phyloP scores from a whole-genome alignment of 148 eudicot genomes.

The Agrostemma githago region DNA sequence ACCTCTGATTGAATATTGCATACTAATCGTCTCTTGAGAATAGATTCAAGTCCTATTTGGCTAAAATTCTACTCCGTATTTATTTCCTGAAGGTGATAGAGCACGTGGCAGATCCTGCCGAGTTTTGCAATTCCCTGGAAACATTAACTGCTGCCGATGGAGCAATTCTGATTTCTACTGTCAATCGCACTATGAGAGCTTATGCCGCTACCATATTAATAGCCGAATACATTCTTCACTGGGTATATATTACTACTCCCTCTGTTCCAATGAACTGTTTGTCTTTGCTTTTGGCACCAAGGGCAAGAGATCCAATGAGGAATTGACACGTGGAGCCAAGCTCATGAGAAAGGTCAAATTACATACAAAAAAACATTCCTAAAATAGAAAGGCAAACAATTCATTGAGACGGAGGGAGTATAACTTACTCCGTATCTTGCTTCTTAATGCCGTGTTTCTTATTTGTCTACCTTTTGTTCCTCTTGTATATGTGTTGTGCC shows the following conservation, averaged over 20 bases:
- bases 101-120: constrained; percentile 89
- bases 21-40: neutral
- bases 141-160: constrained; percentile 67
- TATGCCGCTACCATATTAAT: constrained; percentile 72
- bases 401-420: too few species aligned
- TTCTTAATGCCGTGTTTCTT: neutral
- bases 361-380: too few species aligned
- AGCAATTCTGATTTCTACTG: constrained; percentile 78
- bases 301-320: too few species aligned
- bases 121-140: constrained; percentile 83
- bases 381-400: too few species aligned
- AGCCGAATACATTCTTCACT: constrained; percentile 80
- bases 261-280: too few species aligned
- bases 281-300: too few species aligned
- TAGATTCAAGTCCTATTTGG: neutral
- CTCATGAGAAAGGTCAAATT: too few species aligned
- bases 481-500: neutral
- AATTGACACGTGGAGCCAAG: too few species aligned
- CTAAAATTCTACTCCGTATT: neutral
- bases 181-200: constrained; percentile 85
- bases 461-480: neutral
- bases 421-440: neutral
- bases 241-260: constrained; percentile 63
- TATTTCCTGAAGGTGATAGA: constrained; percentile 61
- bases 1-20: neutral